These are phyloP conservation scores for Immersiporthe knoxdaviesiana DNA, from an alignment of 2,329 filamentous ascomycete genomes.

Conservation along the genomic window DNA sequence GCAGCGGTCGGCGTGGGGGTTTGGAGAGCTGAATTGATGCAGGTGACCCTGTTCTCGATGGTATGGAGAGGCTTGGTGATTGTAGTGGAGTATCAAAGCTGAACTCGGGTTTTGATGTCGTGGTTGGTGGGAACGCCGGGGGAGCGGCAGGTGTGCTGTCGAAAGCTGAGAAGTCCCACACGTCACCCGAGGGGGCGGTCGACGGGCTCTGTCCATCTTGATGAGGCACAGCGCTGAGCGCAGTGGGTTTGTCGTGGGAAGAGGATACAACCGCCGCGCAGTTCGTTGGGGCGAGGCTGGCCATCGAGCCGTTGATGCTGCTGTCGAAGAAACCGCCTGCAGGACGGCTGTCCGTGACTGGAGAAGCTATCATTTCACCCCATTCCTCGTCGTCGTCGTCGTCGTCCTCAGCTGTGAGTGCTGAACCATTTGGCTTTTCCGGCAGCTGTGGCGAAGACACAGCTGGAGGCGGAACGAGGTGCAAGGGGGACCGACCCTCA, in stretches of 20 bases:
- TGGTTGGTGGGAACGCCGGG: slow-evolving; percentile 24
- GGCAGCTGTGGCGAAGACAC: slow-evolving; percentile 2
- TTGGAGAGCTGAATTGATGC: slow-evolving; percentile 7
- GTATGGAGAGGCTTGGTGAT: slow-evolving; percentile 19
- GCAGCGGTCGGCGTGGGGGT: slow-evolving; percentile 7
- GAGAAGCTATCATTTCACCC: slow-evolving; percentile 62
- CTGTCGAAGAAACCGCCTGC: slow-evolving; percentile 20
- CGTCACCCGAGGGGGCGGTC: slow-evolving; percentile 3
- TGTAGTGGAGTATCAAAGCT: slow-evolving; percentile 27
- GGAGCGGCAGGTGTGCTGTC: slow-evolving; percentile 16
- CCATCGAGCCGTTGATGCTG: slow-evolving; percentile 8
- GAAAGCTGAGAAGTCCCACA: slow-evolving; percentile 29
- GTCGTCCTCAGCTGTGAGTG: slow-evolving; percentile 36
- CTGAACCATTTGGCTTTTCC: neutral
- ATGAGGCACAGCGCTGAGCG: neutral
- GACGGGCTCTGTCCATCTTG: neutral
- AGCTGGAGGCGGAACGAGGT: slow-evolving; percentile 11
- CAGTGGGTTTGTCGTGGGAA: neutral
- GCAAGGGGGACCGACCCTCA: slow-evolving; percentile 20
- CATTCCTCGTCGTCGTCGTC: slow-evolving; percentile 59
- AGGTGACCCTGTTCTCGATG: slow-evolving; percentile 19
- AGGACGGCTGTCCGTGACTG: slow-evolving; percentile 30
- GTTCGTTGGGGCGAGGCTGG: neutral
- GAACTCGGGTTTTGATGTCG: slow-evolving; percentile 26
- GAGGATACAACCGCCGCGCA: neutral